Percentiles rank a stretch among this genome's conserved stretches.
phyloP scores from a whole-genome alignment of 2,329 filamentous ascomycete genomes.

The Graphilbum fragrans region DNA sequence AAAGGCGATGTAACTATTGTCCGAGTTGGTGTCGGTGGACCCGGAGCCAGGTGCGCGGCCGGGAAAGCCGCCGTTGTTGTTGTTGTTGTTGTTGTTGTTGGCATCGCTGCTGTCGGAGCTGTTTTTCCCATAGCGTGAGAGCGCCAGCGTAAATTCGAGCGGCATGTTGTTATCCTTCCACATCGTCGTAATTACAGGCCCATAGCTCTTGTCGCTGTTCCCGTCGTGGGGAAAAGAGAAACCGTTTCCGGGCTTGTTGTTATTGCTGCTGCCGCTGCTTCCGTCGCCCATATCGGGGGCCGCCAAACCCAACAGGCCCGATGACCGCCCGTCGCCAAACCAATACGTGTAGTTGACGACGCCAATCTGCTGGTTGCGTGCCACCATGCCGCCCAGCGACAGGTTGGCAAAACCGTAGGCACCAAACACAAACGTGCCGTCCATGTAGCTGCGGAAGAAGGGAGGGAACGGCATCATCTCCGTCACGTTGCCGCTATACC shows the following conservation, averaged over 20 bases:
- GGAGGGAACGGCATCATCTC: constrained; percentile 19
- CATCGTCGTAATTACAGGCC: constrained; percentile 38
- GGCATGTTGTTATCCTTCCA: constrained; percentile 26
- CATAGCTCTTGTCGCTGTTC: constrained; percentile 27
- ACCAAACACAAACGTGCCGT: constrained; percentile 28
- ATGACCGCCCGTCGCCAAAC: constrained; percentile 29
- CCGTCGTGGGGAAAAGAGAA: no score
- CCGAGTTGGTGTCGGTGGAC: neutral
- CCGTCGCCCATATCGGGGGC: constrained; percentile 39
- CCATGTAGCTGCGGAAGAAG: constrained; percentile 30
- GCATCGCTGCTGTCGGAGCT: no score
- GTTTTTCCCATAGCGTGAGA: constrained; percentile 19
- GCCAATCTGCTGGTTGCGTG: constrained; percentile 29
- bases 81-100: no score
- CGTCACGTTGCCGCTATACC: constrained; percentile 19
- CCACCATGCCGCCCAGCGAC: constrained; percentile 30
- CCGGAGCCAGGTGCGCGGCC: neutral
- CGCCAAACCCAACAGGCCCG: constrained; percentile 36
- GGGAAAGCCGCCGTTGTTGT: no score
- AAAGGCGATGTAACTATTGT: constrained; percentile 29
- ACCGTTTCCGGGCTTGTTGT: no score
- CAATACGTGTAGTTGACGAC: constrained; percentile 29
- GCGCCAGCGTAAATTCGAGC: constrained; percentile 34
- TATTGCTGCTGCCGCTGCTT: constrained; percentile 19
- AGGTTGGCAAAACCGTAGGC: constrained; percentile 25